Conservation (phyloP, 371 early-diverging fungal species). For the Basidiobolus meristosporus region DNA sequence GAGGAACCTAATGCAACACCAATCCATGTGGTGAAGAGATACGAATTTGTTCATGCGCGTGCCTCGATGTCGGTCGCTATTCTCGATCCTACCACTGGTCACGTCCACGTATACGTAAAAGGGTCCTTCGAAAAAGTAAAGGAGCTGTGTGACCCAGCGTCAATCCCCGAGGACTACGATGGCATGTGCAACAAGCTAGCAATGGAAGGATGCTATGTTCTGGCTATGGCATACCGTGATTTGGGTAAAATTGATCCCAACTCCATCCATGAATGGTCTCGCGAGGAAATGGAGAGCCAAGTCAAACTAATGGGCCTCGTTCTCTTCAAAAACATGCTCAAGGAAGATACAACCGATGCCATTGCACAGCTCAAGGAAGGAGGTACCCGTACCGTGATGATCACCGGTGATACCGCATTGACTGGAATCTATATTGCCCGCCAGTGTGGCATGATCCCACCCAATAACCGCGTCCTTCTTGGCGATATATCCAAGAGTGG, state of each 20-base stretch:
- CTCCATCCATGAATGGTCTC: slow-evolving; percentile 17
- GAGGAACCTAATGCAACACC: slow-evolving; percentile 5
- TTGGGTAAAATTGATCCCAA: slow-evolving; percentile 17
- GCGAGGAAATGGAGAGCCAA: slow-evolving; percentile 46
- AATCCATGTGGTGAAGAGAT: slow-evolving; percentile 41
- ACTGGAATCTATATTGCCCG: slow-evolving; percentile 79
- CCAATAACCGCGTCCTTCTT: slow-evolving; percentile 16
- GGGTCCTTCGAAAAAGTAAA: slow-evolving; percentile 67
- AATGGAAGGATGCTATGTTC: slow-evolving; percentile 61
- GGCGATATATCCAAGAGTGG: slow-evolving; percentile 23
- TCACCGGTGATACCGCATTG: slow-evolving; percentile 82
- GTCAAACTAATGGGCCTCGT: slow-evolving; percentile 51
- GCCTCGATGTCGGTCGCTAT: slow-evolving; percentile 78
- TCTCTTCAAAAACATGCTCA: slow-evolving; percentile 75
- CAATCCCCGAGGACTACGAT: slow-evolving; percentile 45
- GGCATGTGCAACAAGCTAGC: slow-evolving; percentile 26
- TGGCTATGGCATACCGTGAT: slow-evolving; percentile 47
- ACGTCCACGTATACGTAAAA: slow-evolving; percentile 51
- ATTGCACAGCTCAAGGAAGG: slow-evolving; percentile 58
- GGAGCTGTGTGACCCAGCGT: slow-evolving; percentile 19
- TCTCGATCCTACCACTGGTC: slow-evolving; percentile 22
- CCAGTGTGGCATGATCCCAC: slow-evolving; percentile 46
- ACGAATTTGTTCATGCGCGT: slow-evolving; percentile 72
- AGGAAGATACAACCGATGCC: slow-evolving; percentile 51
- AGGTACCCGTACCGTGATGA: slow-evolving; percentile 66